Percentiles rank a stretch among this genome's conserved stretches.
Conservation (phyloP, 2,329 filamentous ascomycete genomes). For the Colletotrichum acutatum region DNA sequence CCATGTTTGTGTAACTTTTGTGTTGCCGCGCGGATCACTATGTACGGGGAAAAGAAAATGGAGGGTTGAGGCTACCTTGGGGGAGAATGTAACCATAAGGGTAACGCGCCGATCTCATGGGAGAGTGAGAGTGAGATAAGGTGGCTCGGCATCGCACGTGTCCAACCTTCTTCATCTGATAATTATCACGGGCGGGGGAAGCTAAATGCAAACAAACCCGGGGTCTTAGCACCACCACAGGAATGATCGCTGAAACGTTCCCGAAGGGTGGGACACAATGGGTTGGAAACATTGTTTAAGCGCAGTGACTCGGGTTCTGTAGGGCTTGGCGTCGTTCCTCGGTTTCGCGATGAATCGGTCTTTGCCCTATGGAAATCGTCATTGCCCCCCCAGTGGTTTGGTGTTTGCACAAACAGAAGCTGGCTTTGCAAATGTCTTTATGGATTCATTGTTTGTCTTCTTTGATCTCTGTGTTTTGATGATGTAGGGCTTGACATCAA, state of each 20-base stretch:
- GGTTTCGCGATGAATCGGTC: neutral
- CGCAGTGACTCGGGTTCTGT: neutral
- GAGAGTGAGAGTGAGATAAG: neutral
- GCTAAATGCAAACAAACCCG: neutral
- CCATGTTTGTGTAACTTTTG: neutral
- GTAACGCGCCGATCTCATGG: neutral
- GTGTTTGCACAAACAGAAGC: neutral
- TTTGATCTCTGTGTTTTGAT: too few species aligned
- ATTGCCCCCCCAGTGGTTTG: neutral
- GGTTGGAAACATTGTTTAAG: neutral
- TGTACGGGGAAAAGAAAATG: neutral
- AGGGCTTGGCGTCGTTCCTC: neutral
- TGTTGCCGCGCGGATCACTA: neutral
- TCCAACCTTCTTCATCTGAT: neutral
- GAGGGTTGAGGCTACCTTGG: neutral
- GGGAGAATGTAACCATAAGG: neutral
- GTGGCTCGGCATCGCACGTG: neutral
- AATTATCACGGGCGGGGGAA: neutral
- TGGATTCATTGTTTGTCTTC: too few species aligned
- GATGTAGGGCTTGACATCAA: too few species aligned
- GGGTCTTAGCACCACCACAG: neutral
- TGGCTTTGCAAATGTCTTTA: neutral
- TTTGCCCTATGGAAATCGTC: neutral
- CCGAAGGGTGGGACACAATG: neutral
- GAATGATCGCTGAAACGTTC: constrained; percentile 3